Base-by-base conservation (phyloP, 257 asterid genomes). In the Eustoma russellianum region DNA sequence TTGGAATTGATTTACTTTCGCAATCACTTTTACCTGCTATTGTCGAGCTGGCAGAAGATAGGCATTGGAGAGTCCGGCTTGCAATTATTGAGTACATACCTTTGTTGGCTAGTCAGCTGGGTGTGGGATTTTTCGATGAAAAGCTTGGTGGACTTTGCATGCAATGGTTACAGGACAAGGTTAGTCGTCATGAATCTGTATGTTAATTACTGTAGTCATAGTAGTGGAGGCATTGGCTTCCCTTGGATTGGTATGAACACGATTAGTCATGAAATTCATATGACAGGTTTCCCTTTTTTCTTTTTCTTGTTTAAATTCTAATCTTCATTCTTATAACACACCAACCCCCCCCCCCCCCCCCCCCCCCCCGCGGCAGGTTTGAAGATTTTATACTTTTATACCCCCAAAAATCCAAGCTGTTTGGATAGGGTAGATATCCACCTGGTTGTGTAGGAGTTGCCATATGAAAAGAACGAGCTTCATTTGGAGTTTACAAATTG, bases 131-230 rank as follows among this genome's bases (percentile, higher is more conserved):
- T 77, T 85, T 85, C 41, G 94, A 85, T 57, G 92, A 85, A 56
- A 85, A 85, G 70, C 83, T 85, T 18, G 94, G 94, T 51, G 92
- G 88, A 40, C 94, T 85, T 60, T 85, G 94, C 76, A 85, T 85
- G 94, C 92, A 82, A 67, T 85, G 95, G 95, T 64, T 85, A 69
- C 92, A 74, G 66, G 95, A 85, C 70, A 85, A 85, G 95, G 93
- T 84, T 62, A 28, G 74, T 67, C 41, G 5, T 7, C 11, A 3
- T 38, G 43, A 38, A 38, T 28, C 41, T 53, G 47, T 17, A 5
- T 33, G 17, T 5, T 2, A 4, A 15, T 5, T 52, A 43, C 63
- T 18, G 35, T n/a, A 9, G 17, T 44, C 18, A 2, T 33, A 50
- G 51, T 33, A 14, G 14, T 30, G n/a, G 3, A 1, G n/a, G 13